A percentile compares a stretch with the other conserved stretches of the same genome.
Conservation (phyloP, 2,329 filamentous ascomycete genomes). For the Microsporum audouinii region DNA sequence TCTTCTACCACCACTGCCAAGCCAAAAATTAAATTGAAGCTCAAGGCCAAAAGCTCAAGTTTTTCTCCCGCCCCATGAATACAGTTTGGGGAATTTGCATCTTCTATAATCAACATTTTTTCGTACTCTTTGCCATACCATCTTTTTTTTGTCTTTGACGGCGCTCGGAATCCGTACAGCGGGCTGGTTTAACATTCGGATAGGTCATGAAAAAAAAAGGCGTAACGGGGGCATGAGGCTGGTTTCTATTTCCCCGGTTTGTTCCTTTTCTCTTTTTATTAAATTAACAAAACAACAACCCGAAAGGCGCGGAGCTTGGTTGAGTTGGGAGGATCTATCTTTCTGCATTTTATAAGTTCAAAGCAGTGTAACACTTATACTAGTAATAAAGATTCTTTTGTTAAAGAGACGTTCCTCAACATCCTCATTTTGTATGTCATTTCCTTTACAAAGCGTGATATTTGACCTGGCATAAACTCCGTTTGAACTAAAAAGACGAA, state of each 20-base stretch:
- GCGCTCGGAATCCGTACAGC: neutral
- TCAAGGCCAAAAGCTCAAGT: conserved; percentile 19
- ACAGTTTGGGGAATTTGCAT: neutral
- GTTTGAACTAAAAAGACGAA: neutral
- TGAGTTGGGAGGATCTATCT: neutral
- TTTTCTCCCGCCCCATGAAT: neutral
- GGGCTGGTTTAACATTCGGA: neutral
- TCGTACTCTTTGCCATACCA: neutral
- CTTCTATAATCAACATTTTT: neutral
- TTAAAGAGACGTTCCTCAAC: neutral
- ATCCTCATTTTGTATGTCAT: neutral
- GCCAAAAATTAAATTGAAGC: conserved; percentile 33
- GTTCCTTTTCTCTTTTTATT: neutral
- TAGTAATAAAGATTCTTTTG: conserved; percentile 1
- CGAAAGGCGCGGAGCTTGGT: neutral
- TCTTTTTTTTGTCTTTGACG: neutral
- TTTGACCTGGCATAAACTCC: conserved; percentile 4
- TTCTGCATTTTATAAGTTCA: neutral
- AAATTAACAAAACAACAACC: neutral
- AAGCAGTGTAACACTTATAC: neutral
- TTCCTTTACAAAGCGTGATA: conserved; percentile 1
- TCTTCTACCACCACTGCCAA: conserved; percentile 13
- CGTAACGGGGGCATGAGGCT: neutral
- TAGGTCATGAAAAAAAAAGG: neutral
- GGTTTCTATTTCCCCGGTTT: neutral